These are phyloP conservation scores for Xylariaceae sp. DNA, from an alignment of 2,329 filamentous ascomycete species.

Conservation along the genomic window DNA sequence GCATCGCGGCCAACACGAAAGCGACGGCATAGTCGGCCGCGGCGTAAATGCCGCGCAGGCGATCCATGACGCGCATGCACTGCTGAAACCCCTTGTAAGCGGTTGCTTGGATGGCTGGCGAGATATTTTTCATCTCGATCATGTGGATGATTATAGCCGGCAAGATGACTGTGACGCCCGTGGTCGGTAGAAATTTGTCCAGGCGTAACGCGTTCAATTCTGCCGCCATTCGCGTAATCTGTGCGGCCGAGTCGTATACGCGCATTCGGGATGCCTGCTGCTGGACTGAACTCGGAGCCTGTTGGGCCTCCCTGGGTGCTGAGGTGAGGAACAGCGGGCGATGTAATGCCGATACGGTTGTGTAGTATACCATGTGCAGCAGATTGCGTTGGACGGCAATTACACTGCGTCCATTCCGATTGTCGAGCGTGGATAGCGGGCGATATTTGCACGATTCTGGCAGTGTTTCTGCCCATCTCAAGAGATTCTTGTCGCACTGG, in stretches of 20 bases:
- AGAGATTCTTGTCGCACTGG: constrained; percentile 72
- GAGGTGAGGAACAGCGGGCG: constrained; percentile 85
- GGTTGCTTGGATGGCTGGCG: constrained; percentile 64
- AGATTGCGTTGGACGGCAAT: constrained; percentile 73
- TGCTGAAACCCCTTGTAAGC: constrained; percentile 80
- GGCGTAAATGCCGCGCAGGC: constrained; percentile 81
- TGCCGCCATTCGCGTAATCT: constrained; percentile 80
- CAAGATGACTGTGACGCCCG: constrained; percentile 83
- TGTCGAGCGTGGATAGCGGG: constrained; percentile 49
- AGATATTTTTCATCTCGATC: constrained; percentile 82
- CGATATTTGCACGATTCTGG: constrained; percentile 68
- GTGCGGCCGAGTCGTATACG: constrained; percentile 76
- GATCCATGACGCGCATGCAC: constrained; percentile 89
- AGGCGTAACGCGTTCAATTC: constrained; percentile 69
- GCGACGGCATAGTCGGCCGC: constrained; percentile 95
- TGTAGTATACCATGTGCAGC: constrained; percentile 90
- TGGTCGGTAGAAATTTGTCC: constrained; percentile 78
- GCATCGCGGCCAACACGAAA: constrained; percentile 87
- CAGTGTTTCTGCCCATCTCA: constrained; percentile 70
- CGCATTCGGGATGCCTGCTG: constrained; percentile 79
- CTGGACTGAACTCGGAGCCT: constrained; percentile 64
- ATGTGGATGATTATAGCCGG: constrained; percentile 93
- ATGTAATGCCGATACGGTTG: constrained; percentile 84
- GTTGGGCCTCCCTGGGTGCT: constrained; percentile 51
- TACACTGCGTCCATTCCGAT: constrained; percentile 57